These are phyloP conservation scores for Penicillium aurantiogriseum DNA, from an alignment of 2,329 filamentous ascomycete genomes.

Conservation along the genomic window DNA sequence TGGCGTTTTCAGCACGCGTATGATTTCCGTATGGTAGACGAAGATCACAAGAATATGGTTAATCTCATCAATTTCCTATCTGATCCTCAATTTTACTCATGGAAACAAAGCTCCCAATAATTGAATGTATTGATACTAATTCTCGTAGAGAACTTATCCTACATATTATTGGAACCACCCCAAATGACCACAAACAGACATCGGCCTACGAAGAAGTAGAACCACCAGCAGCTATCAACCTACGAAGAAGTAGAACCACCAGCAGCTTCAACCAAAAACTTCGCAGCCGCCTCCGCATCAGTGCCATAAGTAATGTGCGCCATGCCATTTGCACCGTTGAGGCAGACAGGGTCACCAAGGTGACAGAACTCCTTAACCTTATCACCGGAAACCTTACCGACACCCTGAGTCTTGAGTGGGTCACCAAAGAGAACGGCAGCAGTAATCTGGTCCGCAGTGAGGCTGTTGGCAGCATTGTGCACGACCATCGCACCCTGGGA, in stretches of 20 bases:
- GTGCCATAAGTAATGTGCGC: slow-evolving; percentile 44
- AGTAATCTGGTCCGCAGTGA: slow-evolving; percentile 37
- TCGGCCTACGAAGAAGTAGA: not conserved
- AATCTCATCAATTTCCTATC: too few relatives aligned
- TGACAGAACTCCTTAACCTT: slow-evolving; percentile 53
- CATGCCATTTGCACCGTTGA: slow-evolving; percentile 44
- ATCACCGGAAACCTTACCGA: slow-evolving; percentile 39
- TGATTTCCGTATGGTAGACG: too few relatives aligned
- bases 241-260: slow-evolving; percentile 10
- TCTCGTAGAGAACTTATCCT: not conserved
- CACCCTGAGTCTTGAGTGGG: slow-evolving; percentile 43
- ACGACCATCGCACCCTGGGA: slow-evolving; percentile 39
- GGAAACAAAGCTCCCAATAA: not conserved
- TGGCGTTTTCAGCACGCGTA: too few relatives aligned
- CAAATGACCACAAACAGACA: not conserved
- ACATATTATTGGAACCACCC: not conserved
- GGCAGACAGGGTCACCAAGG: slow-evolving; percentile 52
- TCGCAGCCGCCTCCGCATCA: slow-evolving; percentile 38
- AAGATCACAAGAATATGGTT: too few relatives aligned
- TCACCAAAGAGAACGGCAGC: slow-evolving; percentile 49
- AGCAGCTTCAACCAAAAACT: slow-evolving; percentile 35
- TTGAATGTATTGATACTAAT: not conserved
- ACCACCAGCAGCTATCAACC: slow-evolving; percentile 21
- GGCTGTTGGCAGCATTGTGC: slow-evolving; percentile 32
- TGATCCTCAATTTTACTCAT: not conserved